phyloP scores from a whole-genome alignment of 2,329 filamentous ascomycete genomes.

The Gremmenia infestans region DNA sequence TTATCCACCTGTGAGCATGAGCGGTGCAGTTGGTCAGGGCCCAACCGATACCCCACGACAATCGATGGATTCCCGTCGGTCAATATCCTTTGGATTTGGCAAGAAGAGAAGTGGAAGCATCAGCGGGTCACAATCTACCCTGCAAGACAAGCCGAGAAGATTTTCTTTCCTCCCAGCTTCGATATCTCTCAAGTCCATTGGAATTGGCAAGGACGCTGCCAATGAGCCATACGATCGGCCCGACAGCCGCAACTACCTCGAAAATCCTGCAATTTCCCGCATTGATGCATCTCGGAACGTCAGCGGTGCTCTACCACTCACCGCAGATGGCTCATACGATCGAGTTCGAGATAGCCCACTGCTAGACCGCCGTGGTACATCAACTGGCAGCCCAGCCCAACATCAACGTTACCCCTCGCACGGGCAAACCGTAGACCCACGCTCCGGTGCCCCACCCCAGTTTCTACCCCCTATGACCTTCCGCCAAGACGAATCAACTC shows the following conservation, averaged over 20 bases:
- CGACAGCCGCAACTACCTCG: slow-evolving; percentile 21
- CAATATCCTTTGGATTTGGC: slow-evolving; percentile 63
- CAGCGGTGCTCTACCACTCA: slow-evolving; percentile 17
- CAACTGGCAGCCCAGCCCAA: slow-evolving; percentile 36
- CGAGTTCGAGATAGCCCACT: slow-evolving; percentile 26
- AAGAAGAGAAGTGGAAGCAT: slow-evolving; percentile 69
- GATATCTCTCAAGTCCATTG: slow-evolving; percentile 61
- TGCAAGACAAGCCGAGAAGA: slow-evolving; percentile 55
- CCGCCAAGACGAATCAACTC: slow-evolving; percentile 25
- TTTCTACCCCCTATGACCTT: slow-evolving; percentile 27
- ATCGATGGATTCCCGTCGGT: slow-evolving; percentile 71
- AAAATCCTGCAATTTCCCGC: slow-evolving; percentile 19
- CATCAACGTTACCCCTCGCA: slow-evolving; percentile 30
- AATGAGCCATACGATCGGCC: slow-evolving; percentile 22
- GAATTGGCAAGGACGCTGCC: slow-evolving; percentile 47
- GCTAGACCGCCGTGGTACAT: slow-evolving; percentile 35
- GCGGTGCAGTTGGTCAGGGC: slow-evolving; percentile 49
- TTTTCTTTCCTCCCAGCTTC: slow-evolving; percentile 66
- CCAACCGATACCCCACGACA: slow-evolving; percentile 37
- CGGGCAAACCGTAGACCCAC: slow-evolving; percentile 22
- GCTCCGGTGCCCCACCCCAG: slow-evolving; percentile 20
- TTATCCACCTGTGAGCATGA: slow-evolving; percentile 87
- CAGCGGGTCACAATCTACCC: slow-evolving; percentile 44
- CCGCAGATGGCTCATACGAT: slow-evolving; percentile 27
- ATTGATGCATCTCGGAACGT: slow-evolving; percentile 18